Evolutionary conservation across 305 asterid genomes (phyloP).

Genomic region (Striga hermonthica): DNA sequence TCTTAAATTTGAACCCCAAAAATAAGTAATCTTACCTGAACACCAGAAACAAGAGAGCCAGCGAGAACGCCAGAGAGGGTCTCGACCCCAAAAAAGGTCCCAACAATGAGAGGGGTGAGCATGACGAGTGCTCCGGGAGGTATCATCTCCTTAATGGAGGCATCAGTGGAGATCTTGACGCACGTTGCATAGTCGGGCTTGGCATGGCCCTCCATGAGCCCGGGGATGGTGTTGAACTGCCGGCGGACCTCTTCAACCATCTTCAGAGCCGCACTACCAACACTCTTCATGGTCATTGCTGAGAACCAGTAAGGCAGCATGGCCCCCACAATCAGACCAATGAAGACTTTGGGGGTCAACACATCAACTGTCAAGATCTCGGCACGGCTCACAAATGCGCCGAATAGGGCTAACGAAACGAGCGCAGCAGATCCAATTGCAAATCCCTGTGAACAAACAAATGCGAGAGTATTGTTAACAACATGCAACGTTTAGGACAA

Average conservation of each 20-base stretch:
- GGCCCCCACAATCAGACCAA: slow-evolving; percentile 70
- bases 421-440: slow-evolving; percentile 89
- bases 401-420: slow-evolving; percentile 66
- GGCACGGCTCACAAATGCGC: slow-evolving; percentile 33
- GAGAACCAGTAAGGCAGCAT: too few species aligned
- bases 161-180: too few species aligned
- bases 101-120: slow-evolving; percentile 53
- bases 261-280: too few species aligned
- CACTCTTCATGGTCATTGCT: too few species aligned
- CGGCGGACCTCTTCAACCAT: too few species aligned
- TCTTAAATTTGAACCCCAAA: slow-evolving; percentile 25
- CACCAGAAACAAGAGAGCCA: slow-evolving; percentile 34
- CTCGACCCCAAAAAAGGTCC: slow-evolving; percentile 73
- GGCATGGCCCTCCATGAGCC: too few species aligned
- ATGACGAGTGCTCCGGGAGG: too few species aligned
- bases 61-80: slow-evolving; percentile 83
- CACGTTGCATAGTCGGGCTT: too few species aligned
- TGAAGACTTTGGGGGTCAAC: slow-evolving; percentile 72
- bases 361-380: slow-evolving; percentile 61
- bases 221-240: too few species aligned
- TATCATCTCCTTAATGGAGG: too few species aligned
- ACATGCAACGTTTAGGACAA: too few species aligned
- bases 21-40: slow-evolving; percentile 54
- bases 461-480: not conserved
- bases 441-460: slow-evolving; percentile 51